Percentiles rank a stretch among this genome's conserved stretches.
Conservation (phyloP, 169 alveolate species). For the Plasmodium vinckei region DNA sequence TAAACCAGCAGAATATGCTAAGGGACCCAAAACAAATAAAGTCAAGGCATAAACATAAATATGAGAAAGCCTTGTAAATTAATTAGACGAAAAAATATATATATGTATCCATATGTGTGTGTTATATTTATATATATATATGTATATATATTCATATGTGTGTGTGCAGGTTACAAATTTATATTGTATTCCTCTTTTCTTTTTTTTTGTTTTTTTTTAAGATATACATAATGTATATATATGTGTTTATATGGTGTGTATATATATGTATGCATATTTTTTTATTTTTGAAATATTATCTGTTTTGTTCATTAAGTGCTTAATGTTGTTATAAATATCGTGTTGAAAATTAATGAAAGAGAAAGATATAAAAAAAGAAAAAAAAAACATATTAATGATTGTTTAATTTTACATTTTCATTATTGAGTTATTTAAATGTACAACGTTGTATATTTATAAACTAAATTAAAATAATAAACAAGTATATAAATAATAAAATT, state of each 20-base stretch:
- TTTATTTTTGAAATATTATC: neutral
- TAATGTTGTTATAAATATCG: neutral
- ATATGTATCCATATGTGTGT: neutral
- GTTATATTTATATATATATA: neutral
- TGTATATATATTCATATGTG: neutral
- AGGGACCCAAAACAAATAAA: constrained; percentile 14
- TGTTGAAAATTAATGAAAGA: neutral
- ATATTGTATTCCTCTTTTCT: neutral
- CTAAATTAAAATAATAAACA: too few relatives aligned
- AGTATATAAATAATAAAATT: too few relatives aligned
- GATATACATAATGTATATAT: neutral
- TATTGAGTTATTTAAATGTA: too few relatives aligned
- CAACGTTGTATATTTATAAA: too few relatives aligned
- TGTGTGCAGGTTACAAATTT: neutral
- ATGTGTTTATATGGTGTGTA: neutral
- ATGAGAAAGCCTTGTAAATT: neutral
- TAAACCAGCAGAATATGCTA: neutral
- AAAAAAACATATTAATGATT: neutral
- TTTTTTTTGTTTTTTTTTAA: neutral
- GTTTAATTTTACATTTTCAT: too few relatives aligned
- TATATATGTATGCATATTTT: constrained; percentile 1
- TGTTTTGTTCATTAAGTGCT: constrained; percentile 4
- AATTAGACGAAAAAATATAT: neutral
- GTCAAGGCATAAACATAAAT: constrained; percentile 11
- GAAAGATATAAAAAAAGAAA: neutral